Conservation (phyloP, 2,329 filamentous ascomycete species). For the Aspergillus sp. region DNA sequence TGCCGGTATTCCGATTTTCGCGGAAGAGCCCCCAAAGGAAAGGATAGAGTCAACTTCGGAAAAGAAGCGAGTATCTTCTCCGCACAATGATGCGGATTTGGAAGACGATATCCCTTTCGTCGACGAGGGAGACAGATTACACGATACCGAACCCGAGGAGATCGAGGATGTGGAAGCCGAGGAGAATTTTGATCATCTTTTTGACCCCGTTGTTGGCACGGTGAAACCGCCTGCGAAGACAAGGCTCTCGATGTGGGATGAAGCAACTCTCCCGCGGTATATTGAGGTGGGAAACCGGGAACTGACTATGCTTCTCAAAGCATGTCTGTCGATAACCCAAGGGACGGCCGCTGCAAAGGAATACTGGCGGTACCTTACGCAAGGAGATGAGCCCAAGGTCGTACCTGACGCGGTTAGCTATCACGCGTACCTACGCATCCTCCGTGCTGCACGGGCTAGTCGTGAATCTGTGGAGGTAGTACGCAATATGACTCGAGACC, state of each 20-base stretch:
- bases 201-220: slow-evolving; percentile 34
- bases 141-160: slow-evolving; percentile 25
- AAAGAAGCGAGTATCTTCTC: not conserved
- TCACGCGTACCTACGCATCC: slow-evolving; percentile 66
- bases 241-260: not conserved
- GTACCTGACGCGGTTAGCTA: slow-evolving; percentile 73
- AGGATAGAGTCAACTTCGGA: not conserved
- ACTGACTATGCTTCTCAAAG: slow-evolving; percentile 69
- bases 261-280: slow-evolving; percentile 31
- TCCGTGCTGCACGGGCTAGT: slow-evolving; percentile 68
- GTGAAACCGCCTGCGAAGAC: slow-evolving; percentile 3
- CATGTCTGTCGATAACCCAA: slow-evolving; percentile 60
- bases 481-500: slow-evolving; percentile 49
- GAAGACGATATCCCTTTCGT: slow-evolving; percentile 35
- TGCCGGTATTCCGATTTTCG: slow-evolving; percentile 65
- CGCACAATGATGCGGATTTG: not conserved
- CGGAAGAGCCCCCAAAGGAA: slow-evolving; percentile 26
- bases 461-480: slow-evolving; percentile 63
- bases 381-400: slow-evolving; percentile 54
- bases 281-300: slow-evolving; percentile 55
- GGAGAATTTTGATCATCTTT: slow-evolving; percentile 36
- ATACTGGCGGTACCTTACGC: slow-evolving; percentile 77
- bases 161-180: slow-evolving; percentile 25
- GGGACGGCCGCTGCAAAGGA: slow-evolving; percentile 63
- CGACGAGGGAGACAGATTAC: slow-evolving; percentile 25